Base-by-base conservation (phyloP, 352 stramenopile genomes). In the Pythium rishiriense region DNA sequence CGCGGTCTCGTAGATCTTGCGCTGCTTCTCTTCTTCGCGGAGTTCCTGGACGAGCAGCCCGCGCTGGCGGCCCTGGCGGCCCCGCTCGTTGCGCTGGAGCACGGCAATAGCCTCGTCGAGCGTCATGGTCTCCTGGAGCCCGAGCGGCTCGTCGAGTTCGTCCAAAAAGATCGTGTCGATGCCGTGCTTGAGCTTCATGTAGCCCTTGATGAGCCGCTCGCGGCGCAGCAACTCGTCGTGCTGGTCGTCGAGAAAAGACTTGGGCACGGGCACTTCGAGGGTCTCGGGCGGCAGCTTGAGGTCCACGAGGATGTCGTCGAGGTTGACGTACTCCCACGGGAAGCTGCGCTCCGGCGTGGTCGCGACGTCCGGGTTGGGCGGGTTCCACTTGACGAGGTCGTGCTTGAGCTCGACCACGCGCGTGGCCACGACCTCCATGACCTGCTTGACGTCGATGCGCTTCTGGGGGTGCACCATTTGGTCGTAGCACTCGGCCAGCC, bases 391-490 rank as follows among this genome's bases (percentile, higher is more conserved):
- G 33, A 98, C 90, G 0, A 98, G 78, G 24, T 85, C 67, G 73
- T 98, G 87, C 66, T 97, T 97, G 41, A 97, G 78, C 73, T 97
- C 87, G 26, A 96, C 80, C 1, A 97, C 70, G 41, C 83, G 79
- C 15, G 81, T 89, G 22, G 97, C 97, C 9, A 98, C 93, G 37
- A 97, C 78, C 65, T 98, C 91, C 41, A 97, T 87, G 65, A 94
- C 82, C 60, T 93, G 84, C 66, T 97, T 96, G 25, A 98, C 90
- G 67, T 97, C 90, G 50, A 97, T 86, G 35, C 94, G 90, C 66
- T 98, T 98, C 62, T 98, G 95, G 19, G 92, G 93, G 58, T 98
- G 95, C 48, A 98, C 85, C 77, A 97, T 97, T 74, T 89, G 81
- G 55, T 98, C 91, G 74, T 98, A 98, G 70, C 90, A 98, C 55